Base-by-base conservation (phyloP, 257 asterid genomes). In the Salvia rosmarinus region DNA sequence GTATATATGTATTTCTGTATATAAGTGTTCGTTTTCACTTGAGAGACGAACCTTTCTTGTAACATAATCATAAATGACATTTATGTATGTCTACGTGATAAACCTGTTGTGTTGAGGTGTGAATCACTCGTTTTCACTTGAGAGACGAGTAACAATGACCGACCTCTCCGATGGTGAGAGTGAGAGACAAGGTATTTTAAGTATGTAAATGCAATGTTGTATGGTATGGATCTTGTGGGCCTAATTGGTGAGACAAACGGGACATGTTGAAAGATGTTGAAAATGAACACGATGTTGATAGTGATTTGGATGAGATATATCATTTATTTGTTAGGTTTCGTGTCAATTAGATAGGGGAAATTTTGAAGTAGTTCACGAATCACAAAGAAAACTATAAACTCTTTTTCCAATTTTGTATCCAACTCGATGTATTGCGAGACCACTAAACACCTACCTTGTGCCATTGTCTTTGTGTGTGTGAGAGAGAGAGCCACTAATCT, bases 311-410 rank as follows among this genome's bases (percentile, higher is more conserved):
- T 47, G 65, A 43, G 25, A 67, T 81, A 77, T 80, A 73, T 25
- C 30, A 25, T 25, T 25, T 25, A 25, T 25, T 25, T 25, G 30
- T 25, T 25, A 25, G 30, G 30, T 84, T 85, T 61, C 78, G 72
- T 90, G 90, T 85, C 87, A 80, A 87, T 78, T 69, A 68, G 85
- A 85, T 84, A 75, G 89, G 82, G 79, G 83, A 91, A 86, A 75
- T 79, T 62, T 78, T 79, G 87, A 75, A 83, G 88, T 84, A 87
- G 85, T 72, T 69, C 60, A 72, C 30, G 30, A 25, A 25, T 25
- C 30, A 25, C 71, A n/a, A 79, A 77, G 60, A 72, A 72, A 62
- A 61, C 69, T 70, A 37, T 20, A 67, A 54, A 57, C 62, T 60
- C 68, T 78, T 78, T 20, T 42, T 56, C 76, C 80, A 71, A 75